Evolutionary conservation across 768 basidiomycete species (phyloP).

Genomic region (Xanthoconium stramineum): DNA sequence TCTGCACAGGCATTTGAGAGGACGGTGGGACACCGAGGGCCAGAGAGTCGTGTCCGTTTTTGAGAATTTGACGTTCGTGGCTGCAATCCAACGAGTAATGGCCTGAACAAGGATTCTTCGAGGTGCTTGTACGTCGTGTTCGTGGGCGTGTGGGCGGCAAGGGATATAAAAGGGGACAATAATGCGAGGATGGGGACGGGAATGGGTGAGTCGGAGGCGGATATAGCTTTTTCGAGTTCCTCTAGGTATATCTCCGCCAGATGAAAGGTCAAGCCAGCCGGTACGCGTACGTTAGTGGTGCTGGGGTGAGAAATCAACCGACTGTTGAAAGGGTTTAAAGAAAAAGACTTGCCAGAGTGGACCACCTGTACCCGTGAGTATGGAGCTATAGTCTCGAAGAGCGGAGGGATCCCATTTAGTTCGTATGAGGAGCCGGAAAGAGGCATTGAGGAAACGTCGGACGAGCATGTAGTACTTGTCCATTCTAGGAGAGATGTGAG

Average conservation of each 20-base stretch:
- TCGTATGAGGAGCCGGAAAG: slow-evolving; percentile 76
- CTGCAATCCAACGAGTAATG: slow-evolving; percentile 58
- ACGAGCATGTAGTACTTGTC: slow-evolving; percentile 99
- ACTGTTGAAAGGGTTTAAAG: not conserved
- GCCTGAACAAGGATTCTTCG: slow-evolving; percentile 62
- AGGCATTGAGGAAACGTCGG: slow-evolving; percentile 80
- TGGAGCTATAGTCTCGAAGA: slow-evolving; percentile 62
- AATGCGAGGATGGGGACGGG: slow-evolving; percentile 54
- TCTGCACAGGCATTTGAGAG: slow-evolving; percentile 53
- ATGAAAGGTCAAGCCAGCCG: slow-evolving; percentile 78
- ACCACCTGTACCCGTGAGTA: slow-evolving; percentile 65
- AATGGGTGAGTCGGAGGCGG: slow-evolving; percentile 22
- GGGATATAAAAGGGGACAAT: slow-evolving; percentile 64
- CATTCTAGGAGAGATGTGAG: slow-evolving; percentile 49
- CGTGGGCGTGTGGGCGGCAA: slow-evolving; percentile 67
- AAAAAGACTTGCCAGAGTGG: slow-evolving; percentile 67
- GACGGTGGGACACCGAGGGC: slow-evolving; percentile 40
- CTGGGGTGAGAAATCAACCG: slow-evolving; percentile 36
- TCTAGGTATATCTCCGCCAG: slow-evolving; percentile 86
- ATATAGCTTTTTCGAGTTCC: slow-evolving; percentile 74
- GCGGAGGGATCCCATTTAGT: slow-evolving; percentile 59
- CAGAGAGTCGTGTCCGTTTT: slow-evolving; percentile 40
- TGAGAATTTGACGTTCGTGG: slow-evolving; percentile 40
- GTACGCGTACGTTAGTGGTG: slow-evolving; percentile 67
- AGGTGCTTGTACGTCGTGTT: slow-evolving; percentile 71